Evolutionary conservation across 164 flowering plant species (phyloP), one percentile per base, ranked within the genome.

Genomic region (Houttuynia cordata): DNA sequence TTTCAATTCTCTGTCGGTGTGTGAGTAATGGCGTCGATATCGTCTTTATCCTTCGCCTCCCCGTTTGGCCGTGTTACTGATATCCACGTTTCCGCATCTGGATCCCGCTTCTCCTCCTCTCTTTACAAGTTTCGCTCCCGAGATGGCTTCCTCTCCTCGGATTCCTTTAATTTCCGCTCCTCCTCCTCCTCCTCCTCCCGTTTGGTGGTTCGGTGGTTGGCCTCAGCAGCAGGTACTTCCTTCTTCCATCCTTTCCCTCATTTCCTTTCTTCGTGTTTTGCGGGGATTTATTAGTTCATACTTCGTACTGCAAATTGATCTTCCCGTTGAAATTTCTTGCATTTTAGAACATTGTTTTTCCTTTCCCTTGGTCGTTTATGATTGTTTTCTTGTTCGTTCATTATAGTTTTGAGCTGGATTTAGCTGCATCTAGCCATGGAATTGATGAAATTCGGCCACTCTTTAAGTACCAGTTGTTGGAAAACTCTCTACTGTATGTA

Each of bases 11-110:
- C 52, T 21, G n/a, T 39, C 62, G 1, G 49, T 57, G 20, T 22
- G 58, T 59, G 54, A 63, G 18, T 24, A 42, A 77, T 77, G 80
- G 80, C 78, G 42, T 59, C 76, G 4, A 65, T 77, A 40, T 69
- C 78, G 42, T 71, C 78, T 15, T 24, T 72, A 21, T 68, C 72
- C 3, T 70, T 74, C 58, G 18, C 78, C 7, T 30, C 37, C 37
- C 62, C 73, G 49, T 42, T 72, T 58, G 65, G 65, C 10, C 69
- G 70, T 65, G 67, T 63, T 45, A 60, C 70, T 39, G 72, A 73
- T 13, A 50, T 57, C 57, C 67, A 57, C 51, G 39, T 23, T 30
- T 25, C 62, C 7, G 24, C 54, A 21, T 61, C 65, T 24, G 51
- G 25, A 14, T 14, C 37, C 57, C 64, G 61, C 51, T 30, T 30